Evolutionary conservation across 345 rosid species (phyloP).

Genomic region (Citropsis articulata): DNA sequence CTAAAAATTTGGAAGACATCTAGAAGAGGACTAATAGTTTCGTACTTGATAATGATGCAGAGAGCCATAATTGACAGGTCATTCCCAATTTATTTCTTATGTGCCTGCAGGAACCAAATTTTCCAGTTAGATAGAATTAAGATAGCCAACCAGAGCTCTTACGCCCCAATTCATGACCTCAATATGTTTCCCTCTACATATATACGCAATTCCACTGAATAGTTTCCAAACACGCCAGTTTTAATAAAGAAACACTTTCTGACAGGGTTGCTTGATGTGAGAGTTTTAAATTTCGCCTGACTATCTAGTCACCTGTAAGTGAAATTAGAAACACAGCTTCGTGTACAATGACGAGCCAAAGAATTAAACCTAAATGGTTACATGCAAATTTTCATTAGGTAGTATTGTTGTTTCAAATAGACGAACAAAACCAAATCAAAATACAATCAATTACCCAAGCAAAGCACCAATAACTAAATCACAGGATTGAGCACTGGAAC

Average conservation of each 20-base stretch:
- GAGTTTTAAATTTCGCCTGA: neutral
- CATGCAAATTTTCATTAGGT: neutral
- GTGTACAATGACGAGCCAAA: neutral
- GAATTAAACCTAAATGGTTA: neutral
- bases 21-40: conserved; percentile 29
- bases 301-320: neutral
- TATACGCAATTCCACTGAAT: neutral
- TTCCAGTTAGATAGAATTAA: conserved; percentile 41
- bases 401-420: neutral
- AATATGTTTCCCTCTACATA: neutral
- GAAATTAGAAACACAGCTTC: neutral
- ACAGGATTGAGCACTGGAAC: neutral
- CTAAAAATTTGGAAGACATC: conserved; percentile 23
- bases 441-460: neutral
- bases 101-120: conserved; percentile 99
- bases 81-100: conserved; percentile 52
- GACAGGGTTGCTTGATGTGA: neutral
- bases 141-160: conserved; percentile 23
- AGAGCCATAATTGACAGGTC: conserved; percentile 47
- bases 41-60: conserved; percentile 71
- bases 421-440: neutral
- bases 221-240: neutral
- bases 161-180: neutral
- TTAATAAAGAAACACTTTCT: neutral
- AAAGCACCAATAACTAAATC: neutral